phyloP scores from a whole-genome alignment of 441 rosid genomes.

The Mallotus japonicus region DNA sequence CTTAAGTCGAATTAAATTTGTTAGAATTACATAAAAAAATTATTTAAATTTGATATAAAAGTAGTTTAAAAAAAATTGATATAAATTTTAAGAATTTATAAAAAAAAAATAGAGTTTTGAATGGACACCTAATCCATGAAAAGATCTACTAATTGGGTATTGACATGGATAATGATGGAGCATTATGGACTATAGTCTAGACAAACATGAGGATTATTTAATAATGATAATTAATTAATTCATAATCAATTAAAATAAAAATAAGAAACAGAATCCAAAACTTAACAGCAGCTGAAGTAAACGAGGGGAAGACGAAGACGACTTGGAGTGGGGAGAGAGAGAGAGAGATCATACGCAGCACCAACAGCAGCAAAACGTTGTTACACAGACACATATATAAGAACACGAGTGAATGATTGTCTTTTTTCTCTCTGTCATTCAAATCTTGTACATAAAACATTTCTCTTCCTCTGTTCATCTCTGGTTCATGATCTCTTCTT shows the following conservation, averaged over 20 bases:
- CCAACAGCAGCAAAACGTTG: constrained; percentile 14
- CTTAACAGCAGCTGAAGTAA: constrained; percentile 11
- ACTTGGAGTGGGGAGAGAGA: background rate
- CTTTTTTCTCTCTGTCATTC: constrained; percentile 20
- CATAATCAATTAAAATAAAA: background rate
- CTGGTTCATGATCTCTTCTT: constrained; percentile 10
- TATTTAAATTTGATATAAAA: too few relatives aligned
- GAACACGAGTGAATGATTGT: background rate
- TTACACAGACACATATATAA: background rate
- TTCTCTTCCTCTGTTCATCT: background rate
- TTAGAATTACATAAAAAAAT: too few relatives aligned
- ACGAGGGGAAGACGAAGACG: constrained; percentile 8
- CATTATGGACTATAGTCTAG: too few relatives aligned
- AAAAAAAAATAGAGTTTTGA: too few relatives aligned
- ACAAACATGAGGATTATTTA: too few relatives aligned
- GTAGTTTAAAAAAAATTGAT: too few relatives aligned
- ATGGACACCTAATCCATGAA: too few relatives aligned
- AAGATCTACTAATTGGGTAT: too few relatives aligned
- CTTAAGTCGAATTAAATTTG: too few relatives aligned
- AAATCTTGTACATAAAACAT: constrained; percentile 7
- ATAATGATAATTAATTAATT: too few relatives aligned
- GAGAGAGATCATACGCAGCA: background rate
- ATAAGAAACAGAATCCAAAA: background rate
- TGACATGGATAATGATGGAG: too few relatives aligned
- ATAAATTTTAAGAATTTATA: too few relatives aligned